These are phyloP conservation scores for Glycine soja DNA, from an alignment of 306 rosid genomes.

Conservation along the genomic window DNA sequence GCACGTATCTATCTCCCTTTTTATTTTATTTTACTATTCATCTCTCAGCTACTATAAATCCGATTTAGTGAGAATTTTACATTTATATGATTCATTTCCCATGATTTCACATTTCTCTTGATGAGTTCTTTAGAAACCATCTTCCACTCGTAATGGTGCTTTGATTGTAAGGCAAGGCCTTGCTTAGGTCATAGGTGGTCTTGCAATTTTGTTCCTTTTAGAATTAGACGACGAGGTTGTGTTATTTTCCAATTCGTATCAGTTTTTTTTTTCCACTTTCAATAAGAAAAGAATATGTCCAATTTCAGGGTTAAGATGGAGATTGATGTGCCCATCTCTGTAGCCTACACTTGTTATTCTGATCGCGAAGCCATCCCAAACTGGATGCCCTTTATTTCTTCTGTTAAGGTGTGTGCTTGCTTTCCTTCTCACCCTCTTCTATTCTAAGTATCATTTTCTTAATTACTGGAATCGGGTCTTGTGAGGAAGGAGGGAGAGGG, in stretches of 20 bases:
- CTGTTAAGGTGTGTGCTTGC: slow-evolving; percentile 68
- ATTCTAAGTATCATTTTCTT: background rate
- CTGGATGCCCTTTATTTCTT: slow-evolving; percentile 97
- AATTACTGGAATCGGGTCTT: background rate
- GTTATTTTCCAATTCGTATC: no score
- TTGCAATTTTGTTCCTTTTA: slow-evolving; percentile 4
- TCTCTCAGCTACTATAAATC: background rate
- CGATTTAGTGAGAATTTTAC: background rate
- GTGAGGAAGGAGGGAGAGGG: background rate
- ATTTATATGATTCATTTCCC: background rate
- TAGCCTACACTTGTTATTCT: slow-evolving; percentile 81
- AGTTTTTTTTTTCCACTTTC: slow-evolving; percentile 21
- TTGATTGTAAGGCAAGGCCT: background rate
- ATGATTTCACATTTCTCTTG: slow-evolving; percentile 8
- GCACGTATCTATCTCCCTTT: slow-evolving; percentile 73
- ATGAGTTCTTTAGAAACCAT: background rate
- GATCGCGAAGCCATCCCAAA: slow-evolving; percentile 92
- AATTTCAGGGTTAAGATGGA: slow-evolving; percentile 92
- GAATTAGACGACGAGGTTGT: background rate
- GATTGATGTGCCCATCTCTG: slow-evolving; percentile 79
- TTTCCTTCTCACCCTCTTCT: slow-evolving; percentile 8
- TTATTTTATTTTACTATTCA: background rate
- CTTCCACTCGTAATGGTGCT: background rate
- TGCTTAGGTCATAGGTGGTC: slow-evolving; percentile 10
- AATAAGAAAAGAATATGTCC: slow-evolving; percentile 43